Conservation (phyloP, 306 rosid genomes). For the Parietaria judaica region DNA sequence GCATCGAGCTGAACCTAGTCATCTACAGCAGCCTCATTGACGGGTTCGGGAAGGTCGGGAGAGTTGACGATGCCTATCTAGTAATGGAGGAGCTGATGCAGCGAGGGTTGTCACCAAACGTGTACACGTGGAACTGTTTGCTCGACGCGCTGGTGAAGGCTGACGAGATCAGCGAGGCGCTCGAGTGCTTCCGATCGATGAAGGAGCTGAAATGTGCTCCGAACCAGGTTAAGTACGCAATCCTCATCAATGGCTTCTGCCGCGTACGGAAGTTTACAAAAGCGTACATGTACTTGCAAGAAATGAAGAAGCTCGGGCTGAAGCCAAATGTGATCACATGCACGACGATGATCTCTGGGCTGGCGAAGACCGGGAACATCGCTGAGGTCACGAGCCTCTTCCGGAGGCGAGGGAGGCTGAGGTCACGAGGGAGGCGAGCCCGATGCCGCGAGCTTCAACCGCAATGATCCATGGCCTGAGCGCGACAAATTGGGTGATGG, state of each 20-base stretch:
- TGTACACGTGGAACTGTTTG: constrained; percentile 82
- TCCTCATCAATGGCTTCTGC: constrained; percentile 92
- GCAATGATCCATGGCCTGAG: constrained; percentile 84
- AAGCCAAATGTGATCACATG: too few species aligned
- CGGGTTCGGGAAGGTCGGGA: constrained; percentile 94
- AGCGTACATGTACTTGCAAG: too few species aligned
- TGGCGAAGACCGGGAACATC: constrained; percentile 79
- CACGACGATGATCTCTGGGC: constrained; percentile 86
- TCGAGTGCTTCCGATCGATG: constrained; percentile 79
- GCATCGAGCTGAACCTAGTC: constrained; percentile 58
- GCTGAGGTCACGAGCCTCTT: constrained; percentile 61
- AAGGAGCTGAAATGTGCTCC: constrained; percentile 68
- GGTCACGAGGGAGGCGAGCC: constrained; percentile 64
- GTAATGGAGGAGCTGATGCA: constrained; percentile 92
- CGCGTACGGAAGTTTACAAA: too few species aligned
- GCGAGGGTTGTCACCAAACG: constrained; percentile 67
- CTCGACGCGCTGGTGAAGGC: constrained; percentile 87
- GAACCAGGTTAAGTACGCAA: constrained; percentile 65
- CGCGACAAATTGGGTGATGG: constrained; percentile 59
- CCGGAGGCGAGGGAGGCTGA: constrained; percentile 64
- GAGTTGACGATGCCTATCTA: constrained; percentile 86
- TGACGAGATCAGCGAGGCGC: constrained; percentile 84
- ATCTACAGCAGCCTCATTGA: constrained; percentile 81
- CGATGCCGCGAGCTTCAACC: constrained; percentile 78
- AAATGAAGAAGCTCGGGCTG: too few species aligned